Evolutionary conservation across 1,139 yeast species (phyloP).

Genomic region (Meyerozyma elateridarum): DNA sequence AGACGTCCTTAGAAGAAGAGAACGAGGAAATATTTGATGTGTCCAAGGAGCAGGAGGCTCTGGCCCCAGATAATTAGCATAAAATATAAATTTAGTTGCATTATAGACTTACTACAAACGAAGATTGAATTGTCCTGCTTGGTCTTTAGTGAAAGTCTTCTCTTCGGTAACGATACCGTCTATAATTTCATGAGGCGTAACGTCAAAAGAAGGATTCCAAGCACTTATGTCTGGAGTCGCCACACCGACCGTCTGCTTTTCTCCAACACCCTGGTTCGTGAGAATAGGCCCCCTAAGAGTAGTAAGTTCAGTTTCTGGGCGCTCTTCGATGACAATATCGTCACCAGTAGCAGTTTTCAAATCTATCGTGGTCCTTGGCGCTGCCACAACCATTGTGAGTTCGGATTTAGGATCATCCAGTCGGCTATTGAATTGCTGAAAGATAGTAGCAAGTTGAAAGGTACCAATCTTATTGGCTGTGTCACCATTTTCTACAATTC

Average conservation of each 20-base stretch:
- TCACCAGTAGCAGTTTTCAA: slow-evolving; percentile 60
- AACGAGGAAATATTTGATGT: slow-evolving; percentile 3
- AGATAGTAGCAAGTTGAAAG: slow-evolving; percentile 73
- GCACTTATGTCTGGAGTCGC: slow-evolving; percentile 84
- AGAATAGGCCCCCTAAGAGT: slow-evolving; percentile 60
- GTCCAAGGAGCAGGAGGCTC: slow-evolving; percentile 1
- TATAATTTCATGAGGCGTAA: slow-evolving; percentile 76
- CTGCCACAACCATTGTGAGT: slow-evolving; percentile 86
- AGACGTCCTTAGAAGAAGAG: no score
- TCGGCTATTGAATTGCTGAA: slow-evolving; percentile 32
- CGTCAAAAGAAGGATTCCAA: slow-evolving; percentile 97
- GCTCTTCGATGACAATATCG: slow-evolving; percentile 77
- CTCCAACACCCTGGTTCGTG: slow-evolving; percentile 34
- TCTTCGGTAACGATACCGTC: slow-evolving; percentile 87
- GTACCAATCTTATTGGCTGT: slow-evolving; percentile 98
- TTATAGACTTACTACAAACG: slow-evolving; percentile 5
- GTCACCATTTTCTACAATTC: slow-evolving; percentile 89
- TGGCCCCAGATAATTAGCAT: no score
- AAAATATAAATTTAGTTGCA: slow-evolving; percentile 4
- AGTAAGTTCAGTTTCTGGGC: slow-evolving; percentile 77
- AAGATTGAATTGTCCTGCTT: slow-evolving; percentile 43
- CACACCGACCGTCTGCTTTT: slow-evolving; percentile 57
- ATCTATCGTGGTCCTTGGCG: slow-evolving; percentile 91
- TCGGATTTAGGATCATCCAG: slow-evolving; percentile 41
- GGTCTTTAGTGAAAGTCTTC: slow-evolving; percentile 46